Evolutionary conservation across 305 asterid species (phyloP).

Genomic region (Fraxinus baroniana): DNA sequence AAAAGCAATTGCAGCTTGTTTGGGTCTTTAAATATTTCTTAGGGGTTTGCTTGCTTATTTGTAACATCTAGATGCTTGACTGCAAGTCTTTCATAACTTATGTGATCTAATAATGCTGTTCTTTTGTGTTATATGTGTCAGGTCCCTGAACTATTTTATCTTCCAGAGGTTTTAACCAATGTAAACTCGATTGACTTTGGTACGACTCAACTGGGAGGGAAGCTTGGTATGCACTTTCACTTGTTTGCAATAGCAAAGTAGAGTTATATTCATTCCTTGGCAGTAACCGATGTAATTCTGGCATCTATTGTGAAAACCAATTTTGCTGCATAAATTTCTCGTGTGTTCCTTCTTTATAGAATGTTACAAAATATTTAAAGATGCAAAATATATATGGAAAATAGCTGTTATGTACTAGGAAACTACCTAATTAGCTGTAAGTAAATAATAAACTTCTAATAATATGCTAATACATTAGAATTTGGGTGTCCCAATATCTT

Average conservation of each 20-base stretch:
- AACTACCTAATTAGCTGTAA: no score
- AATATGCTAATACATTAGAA: no score
- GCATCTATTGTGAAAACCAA: no score
- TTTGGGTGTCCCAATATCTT: no score
- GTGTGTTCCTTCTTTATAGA: no score
- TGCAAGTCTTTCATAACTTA: slow-evolving; percentile 21
- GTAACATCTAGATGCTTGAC: slow-evolving; percentile 11
- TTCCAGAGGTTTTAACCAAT: slow-evolving; percentile 85
- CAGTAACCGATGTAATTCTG: not conserved
- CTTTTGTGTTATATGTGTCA: slow-evolving; percentile 32
- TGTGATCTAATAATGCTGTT: slow-evolving; percentile 19
- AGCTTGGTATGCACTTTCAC: slow-evolving; percentile 67
- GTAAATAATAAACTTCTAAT: no score
- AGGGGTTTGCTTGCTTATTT: not conserved
- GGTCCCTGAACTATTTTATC: slow-evolving; percentile 98
- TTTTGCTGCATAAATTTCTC: no score
- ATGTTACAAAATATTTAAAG: no score
- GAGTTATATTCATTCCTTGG: slow-evolving; percentile 6
- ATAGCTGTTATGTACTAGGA: no score
- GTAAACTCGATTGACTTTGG: slow-evolving; percentile 88
- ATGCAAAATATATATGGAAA: no score
- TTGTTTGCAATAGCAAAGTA: slow-evolving; percentile 23
- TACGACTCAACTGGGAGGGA: slow-evolving; percentile 91
- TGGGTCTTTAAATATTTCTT: slow-evolving; percentile 4
- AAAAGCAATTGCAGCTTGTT: slow-evolving; percentile 11